Evolutionary conservation across 2,329 filamentous ascomycete genomes (phyloP), one percentile per base, ranked within the genome.

Genomic region (Podosphaera xanthii): DNA sequence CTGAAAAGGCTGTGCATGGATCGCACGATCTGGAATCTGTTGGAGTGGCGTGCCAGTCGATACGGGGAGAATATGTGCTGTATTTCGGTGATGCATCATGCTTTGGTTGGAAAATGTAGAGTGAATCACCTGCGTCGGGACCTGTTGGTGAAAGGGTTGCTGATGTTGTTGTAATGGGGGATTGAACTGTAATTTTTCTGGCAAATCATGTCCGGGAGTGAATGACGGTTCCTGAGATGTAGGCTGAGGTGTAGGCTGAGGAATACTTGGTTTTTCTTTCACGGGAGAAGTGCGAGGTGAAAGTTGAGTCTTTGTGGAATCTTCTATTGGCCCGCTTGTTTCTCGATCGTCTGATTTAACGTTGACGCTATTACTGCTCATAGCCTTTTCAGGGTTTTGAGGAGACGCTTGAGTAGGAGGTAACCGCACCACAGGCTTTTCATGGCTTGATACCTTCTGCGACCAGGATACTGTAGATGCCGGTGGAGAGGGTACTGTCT

Each of bases 181-280:
- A 35, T 75, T 74, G 71, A 81, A 73, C 64, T 76, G 66, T 74
- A 75, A 58, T 70, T 71, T 60, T 71, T 69, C 65, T 73, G 90
- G 88, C 6, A 86, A 86, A 70, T 97, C 92, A 65, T 97, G 95
- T 66, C 88, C 89, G 60, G 88, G 87, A 60, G 97, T 82, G 8
- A 90, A 96, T 38, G 97, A 87, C 4, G 89, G 78, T 75, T 97
- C 97, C 70, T 97, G 90, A 7, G 92, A 91, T 58, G 87, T 84
- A 60, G 92, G 92, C 69, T 97, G 92, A 69, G 97, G 87, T 82
- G 97, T 95, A 0, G 88, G 79, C 22, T 22, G 36, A 40, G 36
- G 36, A 40, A 10, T 40, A 40, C 36, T 40, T 40, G 36, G 36
- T 40, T 40, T 40, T 5, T 40, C 36, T 40, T 40, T 40, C 10